Base-by-base conservation (phyloP, 345 rosid species). In the Erodium maritimum region DNA sequence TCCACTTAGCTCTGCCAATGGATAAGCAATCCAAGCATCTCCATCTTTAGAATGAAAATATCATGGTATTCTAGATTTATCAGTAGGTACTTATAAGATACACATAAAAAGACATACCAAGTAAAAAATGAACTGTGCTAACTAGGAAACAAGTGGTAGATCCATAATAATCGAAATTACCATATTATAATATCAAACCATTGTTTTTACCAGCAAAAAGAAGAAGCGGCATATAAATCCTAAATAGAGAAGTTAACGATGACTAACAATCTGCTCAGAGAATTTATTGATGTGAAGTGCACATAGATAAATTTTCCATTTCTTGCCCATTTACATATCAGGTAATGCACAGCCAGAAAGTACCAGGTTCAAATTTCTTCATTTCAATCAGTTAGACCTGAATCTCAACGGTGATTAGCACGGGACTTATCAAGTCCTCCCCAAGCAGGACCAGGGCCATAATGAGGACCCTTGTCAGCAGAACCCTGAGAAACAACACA, bases 401-500 rank as follows among this genome's bases (percentile, higher is more conserved):
- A 19, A 57, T 60, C 70, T 87, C 73, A 93, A 62, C 80, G 95
- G 55, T 83, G 87, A 68, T 64, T 72, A 71, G 68, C 45, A 59
- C 73, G 90, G 52, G 84, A 61, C 73, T 87, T 89, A 71, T 93
- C 71, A 51, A 45, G 19, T 62, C 61, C 66, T 56, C 71, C 89
- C 86, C 89, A 78, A 76, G 79, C 82, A 67, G 88, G 71, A 58
- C 83, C 78, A 34, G 85, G 75, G 61, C 86, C 90, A 73, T 80
- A 86, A 52, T 75, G 66, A 59, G 80, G 87, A 73, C 73, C 78
- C 67, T 78, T 79, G 54, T 82, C 86, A 60, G 83, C 70, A 70
- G 73, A 73, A 73, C 83, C 85, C 99, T 93, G 69, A 56, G 61
- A 64, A 75, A 69, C 57, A 66, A 57, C 23, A 56, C 17, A 45